Evolutionary conservation across 495 filamentous ascomycete species (phyloP).

Genomic region (Alectoria sarmentosa): DNA sequence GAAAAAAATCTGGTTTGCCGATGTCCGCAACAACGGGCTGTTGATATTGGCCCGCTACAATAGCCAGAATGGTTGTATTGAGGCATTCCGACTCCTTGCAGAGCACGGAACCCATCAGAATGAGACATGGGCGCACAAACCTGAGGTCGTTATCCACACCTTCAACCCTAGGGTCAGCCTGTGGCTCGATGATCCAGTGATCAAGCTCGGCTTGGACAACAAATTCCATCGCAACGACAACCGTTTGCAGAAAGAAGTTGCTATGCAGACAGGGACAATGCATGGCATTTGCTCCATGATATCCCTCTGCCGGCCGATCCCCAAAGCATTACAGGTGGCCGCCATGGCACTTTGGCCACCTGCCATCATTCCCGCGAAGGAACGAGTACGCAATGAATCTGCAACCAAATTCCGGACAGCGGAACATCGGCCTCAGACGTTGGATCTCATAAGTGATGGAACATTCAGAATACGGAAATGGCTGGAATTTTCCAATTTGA

Average conservation of each 20-base stretch:
- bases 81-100: constrained; percentile 71
- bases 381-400: constrained; percentile 45
- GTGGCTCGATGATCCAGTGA: constrained; percentile 62
- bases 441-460: constrained; percentile 50
- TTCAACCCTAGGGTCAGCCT: constrained; percentile 64
- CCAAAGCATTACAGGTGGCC: constrained; percentile 29
- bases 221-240: constrained; percentile 13
- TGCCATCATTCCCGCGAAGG: constrained; percentile 51
- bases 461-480: constrained; percentile 70
- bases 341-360: constrained; percentile 68
- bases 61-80: constrained; percentile 62
- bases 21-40: constrained; percentile 48
- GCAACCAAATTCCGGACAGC: constrained; percentile 32
- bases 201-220: constrained; percentile 45
- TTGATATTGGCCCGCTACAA: constrained; percentile 70
- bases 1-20: constrained; percentile 80
- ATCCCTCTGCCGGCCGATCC: constrained; percentile 39
- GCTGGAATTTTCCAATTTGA: constrained; percentile 46
- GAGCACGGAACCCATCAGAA: constrained; percentile 45
- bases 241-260: constrained; percentile 36
- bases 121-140: constrained; percentile 55
- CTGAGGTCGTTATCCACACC: constrained; percentile 62
- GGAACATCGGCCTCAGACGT: constrained; percentile 37
- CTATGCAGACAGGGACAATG: constrained; percentile 47
- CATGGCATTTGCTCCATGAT: constrained; percentile 41